Percentiles rank a stretch among this genome's conserved stretches.
Evolutionary conservation across 306 rosid genomes (phyloP).

Genomic region (Alnus glutinosa): DNA sequence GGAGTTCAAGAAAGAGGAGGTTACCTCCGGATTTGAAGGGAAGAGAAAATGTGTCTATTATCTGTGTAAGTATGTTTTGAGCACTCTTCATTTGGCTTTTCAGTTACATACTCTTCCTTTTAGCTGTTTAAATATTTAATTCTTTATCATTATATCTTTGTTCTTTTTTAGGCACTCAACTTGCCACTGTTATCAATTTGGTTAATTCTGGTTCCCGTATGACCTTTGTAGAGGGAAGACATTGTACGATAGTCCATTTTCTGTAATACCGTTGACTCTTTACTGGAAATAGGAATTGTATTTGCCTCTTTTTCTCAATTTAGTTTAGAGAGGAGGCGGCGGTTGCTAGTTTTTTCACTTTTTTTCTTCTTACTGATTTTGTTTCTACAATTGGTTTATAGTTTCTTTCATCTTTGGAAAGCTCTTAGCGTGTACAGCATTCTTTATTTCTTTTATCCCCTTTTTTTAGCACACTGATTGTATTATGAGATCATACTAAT

Average conservation of each 20-base stretch:
- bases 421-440: conserved; percentile 47
- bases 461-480: not conserved
- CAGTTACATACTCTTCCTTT: not conserved
- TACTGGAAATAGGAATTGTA: not conserved
- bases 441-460: not conserved
- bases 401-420: conserved; percentile 6
- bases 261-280: not conserved
- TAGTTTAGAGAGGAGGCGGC: not conserved
- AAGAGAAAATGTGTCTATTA: not conserved
- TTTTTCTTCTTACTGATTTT: not conserved
- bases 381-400: not conserved
- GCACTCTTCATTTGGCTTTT: not conserved
- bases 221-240: not conserved
- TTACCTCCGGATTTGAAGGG: conserved; percentile 75
- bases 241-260: not conserved
- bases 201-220: not conserved
- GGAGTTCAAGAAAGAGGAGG: conserved; percentile 58
- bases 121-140: not conserved
- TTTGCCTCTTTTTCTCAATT: not conserved
- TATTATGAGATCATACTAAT: not conserved
- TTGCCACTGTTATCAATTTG: not conserved
- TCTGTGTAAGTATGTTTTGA: conserved; percentile 10
- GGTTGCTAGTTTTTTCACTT: not conserved
- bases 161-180: conserved; percentile 6
- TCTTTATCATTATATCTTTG: not conserved